Evolutionary conservation across 1,139 yeast genomes (phyloP).

Genomic region (Sugiyamaella grinbergsii): DNA sequence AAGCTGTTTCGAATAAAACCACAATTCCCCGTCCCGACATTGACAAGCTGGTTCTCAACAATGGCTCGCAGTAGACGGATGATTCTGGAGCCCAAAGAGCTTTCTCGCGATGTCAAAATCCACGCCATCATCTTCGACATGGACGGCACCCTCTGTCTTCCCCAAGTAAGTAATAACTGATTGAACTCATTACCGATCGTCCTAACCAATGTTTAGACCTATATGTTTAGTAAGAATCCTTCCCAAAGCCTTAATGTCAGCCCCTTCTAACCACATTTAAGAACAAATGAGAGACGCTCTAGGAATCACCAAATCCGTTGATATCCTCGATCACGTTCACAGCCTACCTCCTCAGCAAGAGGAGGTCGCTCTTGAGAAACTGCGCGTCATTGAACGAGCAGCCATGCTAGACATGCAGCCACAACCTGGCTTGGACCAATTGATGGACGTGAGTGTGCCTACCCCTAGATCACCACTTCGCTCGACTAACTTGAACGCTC

Average conservation of each 20-base stretch:
- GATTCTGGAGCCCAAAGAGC: constrained; percentile 8
- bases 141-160: constrained; percentile 69
- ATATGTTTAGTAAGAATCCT: constrained; percentile 59
- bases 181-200: too few relatives aligned
- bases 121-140: constrained; percentile 63
- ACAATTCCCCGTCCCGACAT: background rate
- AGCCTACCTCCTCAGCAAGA: constrained; percentile 46
- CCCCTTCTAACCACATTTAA: constrained; percentile 22
- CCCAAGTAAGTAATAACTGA: constrained; percentile 47
- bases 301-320: constrained; percentile 51
- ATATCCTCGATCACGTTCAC: constrained; percentile 54
- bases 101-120: constrained; percentile 42
- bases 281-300: constrained; percentile 60
- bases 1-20: background rate
- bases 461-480: background rate
- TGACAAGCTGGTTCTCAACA: constrained; percentile 4
- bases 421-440: constrained; percentile 46
- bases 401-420: constrained; percentile 64
- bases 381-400: constrained; percentile 53
- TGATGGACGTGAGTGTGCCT: constrained; percentile 37
- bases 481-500: background rate
- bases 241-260: constrained; percentile 13
- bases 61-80: constrained; percentile 9
- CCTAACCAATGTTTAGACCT: constrained; percentile 44
- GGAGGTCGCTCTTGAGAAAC: constrained; percentile 49